These are phyloP conservation scores for Stentor coeruleus DNA, from an alignment of 73 alveolate genomes.

Conservation along the genomic window DNA sequence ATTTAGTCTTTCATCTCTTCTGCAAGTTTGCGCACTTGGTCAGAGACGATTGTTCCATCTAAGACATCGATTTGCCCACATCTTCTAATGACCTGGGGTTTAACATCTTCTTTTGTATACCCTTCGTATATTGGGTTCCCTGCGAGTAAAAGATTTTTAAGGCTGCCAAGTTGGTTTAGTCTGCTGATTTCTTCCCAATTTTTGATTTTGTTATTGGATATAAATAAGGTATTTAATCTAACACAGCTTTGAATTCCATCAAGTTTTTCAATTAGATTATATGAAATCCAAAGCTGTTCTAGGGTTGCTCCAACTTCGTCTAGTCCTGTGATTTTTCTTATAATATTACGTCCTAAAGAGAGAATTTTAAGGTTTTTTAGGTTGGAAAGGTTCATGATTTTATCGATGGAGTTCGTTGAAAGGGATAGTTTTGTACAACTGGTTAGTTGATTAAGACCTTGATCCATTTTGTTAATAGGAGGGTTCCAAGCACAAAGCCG, in stretches of 20 bases:
- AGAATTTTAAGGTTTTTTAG: conserved; percentile 81
- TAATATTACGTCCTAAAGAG: conserved; percentile 95
- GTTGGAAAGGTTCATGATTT: conserved; percentile 88
- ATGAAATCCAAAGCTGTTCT: conserved; percentile 94
- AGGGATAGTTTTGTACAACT: conserved; percentile 77
- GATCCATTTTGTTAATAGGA: conserved; percentile 92
- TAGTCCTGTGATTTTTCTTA: conserved; percentile 94
- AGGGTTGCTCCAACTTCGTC: conserved; percentile 97
- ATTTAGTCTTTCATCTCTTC: conserved; percentile 33
- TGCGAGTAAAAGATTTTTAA: conserved; percentile 71
- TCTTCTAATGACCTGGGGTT: conserved; percentile 82
- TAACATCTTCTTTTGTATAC: conserved; percentile 70
- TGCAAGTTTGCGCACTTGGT: conserved; percentile 60
- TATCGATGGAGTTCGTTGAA: conserved; percentile 88
- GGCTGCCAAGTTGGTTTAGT: conserved; percentile 75
- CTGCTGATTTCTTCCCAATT: conserved; percentile 90
- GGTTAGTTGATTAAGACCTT: conserved; percentile 68
- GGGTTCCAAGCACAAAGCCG: conserved; percentile 81
- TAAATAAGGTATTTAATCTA: conserved; percentile 77
- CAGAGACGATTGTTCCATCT: conserved; percentile 84
- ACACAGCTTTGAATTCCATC: conserved; percentile 97
- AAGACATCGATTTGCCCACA: conserved; percentile 78
- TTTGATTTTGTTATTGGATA: conserved; percentile 81
- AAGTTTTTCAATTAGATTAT: conserved; percentile 91
- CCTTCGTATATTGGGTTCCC: conserved; percentile 88